Conservation (phyloP, 2,329 filamentous ascomycete genomes). For the Hymenoscyphus scutula region DNA sequence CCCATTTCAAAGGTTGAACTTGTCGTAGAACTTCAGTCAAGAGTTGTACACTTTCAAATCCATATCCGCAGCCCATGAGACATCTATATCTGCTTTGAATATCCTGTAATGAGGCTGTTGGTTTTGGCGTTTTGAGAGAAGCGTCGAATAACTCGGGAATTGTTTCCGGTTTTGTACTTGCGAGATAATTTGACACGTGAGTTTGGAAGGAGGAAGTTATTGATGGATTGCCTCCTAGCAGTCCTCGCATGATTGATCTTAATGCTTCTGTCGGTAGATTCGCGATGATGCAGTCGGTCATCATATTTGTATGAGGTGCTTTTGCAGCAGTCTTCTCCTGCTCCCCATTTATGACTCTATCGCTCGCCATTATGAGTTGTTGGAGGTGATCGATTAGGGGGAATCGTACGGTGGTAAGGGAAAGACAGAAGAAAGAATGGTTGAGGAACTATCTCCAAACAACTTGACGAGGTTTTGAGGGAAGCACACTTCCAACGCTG, state of each 20-base stretch:
- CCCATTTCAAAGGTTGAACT: slow-evolving; percentile 8
- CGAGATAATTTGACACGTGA: slow-evolving; percentile 34
- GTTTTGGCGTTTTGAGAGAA: neutral
- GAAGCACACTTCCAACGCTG: no score
- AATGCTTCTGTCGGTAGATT: slow-evolving; percentile 42
- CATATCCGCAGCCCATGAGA: slow-evolving; percentile 37
- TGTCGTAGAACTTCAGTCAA: slow-evolving; percentile 23
- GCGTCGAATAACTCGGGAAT: slow-evolving; percentile 22
- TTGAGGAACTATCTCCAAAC: no score
- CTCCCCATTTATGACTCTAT: neutral
- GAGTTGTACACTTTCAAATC: slow-evolving; percentile 33
- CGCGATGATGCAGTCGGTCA: slow-evolving; percentile 46
- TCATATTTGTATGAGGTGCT: slow-evolving; percentile 46
- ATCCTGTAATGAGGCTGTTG: slow-evolving; percentile 16
- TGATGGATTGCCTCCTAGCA: slow-evolving; percentile 33
- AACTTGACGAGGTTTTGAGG: no score
- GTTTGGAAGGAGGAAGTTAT: slow-evolving; percentile 38
- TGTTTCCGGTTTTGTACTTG: slow-evolving; percentile 25
- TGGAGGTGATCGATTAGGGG: neutral
- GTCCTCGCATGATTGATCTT: slow-evolving; percentile 39
- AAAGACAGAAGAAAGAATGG: neutral
- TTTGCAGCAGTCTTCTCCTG: slow-evolving; percentile 19
- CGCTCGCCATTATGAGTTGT: slow-evolving; percentile 1
- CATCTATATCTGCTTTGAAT: slow-evolving; percentile 33
- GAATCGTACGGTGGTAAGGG: neutral